Base-by-base conservation (phyloP, 164 flowering plant species). In the Saururus chinensis region DNA sequence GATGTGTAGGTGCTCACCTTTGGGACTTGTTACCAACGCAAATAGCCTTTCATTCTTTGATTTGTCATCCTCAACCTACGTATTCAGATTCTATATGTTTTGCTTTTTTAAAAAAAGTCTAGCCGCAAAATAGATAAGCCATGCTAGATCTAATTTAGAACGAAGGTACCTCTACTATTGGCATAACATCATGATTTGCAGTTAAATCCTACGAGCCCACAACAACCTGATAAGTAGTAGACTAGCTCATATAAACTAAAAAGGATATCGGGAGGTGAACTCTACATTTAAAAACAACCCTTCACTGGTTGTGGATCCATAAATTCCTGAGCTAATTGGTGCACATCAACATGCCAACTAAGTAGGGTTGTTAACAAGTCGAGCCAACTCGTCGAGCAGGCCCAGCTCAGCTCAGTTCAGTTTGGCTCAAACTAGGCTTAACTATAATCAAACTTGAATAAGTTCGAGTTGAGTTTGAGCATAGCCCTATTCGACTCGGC, bases 161-260 rank as follows among this genome's bases (percentile, higher is more conserved):
- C 17, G n/a, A 63, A 37, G 60, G 66, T 74, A 93, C 99, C 99
- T 95, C 99, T 59, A 91, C 88, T 67, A 95, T 91, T 71, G 88
- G 99, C 97, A 95, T 85, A 66, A 95, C 99, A 77, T 95, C 97
- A 74, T 95, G 99, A 73, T 95, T 95, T 75, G 99, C 97, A 73
- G 99, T 81, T 68, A 91, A 80, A 82, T 95, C 97, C 72, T 91
- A 97, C 40, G 99, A 95, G 63, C 99, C 99, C 59, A 95, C 87
- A 61, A 95, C 96, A 62, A 95, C 97, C 99, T 95, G 79, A 64
- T 72, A 70, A 6, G 65, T 60, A 63, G 21, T 52, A 26, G 19
- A 59, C 64, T 56, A 41, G 40, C 55, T 40, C 53, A 49, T 4
- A 26, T 17, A 24, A 26, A 17, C 4, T 16, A 12, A 57, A 7